These are phyloP conservation scores for Pseudogymnoascus sp. DNA, from an alignment of 2,329 filamentous ascomycete species.

Conservation along the genomic window DNA sequence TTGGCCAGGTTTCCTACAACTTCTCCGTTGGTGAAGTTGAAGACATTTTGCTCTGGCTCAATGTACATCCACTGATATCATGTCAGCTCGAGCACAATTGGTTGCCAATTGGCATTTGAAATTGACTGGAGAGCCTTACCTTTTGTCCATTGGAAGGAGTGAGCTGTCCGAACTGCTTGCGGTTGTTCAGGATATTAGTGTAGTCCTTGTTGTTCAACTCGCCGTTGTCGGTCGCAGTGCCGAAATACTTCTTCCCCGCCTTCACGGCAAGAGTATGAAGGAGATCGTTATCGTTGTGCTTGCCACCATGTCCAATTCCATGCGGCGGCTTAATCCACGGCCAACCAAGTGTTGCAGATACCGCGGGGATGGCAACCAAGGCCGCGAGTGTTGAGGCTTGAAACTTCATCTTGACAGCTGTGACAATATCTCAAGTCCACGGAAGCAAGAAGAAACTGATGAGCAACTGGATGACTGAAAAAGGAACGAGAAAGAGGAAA, in stretches of 20 bases:
- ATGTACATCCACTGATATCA: constrained; percentile 46
- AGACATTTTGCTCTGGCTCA: constrained; percentile 48
- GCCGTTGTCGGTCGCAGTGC: constrained; percentile 51
- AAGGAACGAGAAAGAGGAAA: not conserved
- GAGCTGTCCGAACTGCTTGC: constrained; percentile 54
- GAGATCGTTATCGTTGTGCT: not conserved
- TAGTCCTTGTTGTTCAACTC: constrained; percentile 49
- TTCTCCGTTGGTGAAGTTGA: constrained; percentile 52
- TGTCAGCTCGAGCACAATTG: not conserved
- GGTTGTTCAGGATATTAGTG: constrained; percentile 45
- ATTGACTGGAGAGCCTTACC: constrained; percentile 29
- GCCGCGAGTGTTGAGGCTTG: constrained; percentile 11
- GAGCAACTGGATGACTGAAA: not conserved
- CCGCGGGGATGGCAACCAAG: constrained; percentile 13
- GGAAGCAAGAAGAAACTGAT: not conserved
- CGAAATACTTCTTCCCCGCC: constrained; percentile 47
- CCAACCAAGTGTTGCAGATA: not conserved
- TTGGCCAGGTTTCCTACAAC: constrained; percentile 41
- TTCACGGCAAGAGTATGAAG: constrained; percentile 39
- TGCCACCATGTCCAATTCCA: constrained; percentile 1
- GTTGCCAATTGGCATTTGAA: not conserved
- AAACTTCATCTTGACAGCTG: constrained; percentile 16
- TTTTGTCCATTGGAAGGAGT: constrained; percentile 58
- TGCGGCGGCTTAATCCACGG: not conserved
- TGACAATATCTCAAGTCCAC: not conserved